Base-by-base conservation (phyloP, 805 yeast species). In the Barnettozyma sp. region DNA sequence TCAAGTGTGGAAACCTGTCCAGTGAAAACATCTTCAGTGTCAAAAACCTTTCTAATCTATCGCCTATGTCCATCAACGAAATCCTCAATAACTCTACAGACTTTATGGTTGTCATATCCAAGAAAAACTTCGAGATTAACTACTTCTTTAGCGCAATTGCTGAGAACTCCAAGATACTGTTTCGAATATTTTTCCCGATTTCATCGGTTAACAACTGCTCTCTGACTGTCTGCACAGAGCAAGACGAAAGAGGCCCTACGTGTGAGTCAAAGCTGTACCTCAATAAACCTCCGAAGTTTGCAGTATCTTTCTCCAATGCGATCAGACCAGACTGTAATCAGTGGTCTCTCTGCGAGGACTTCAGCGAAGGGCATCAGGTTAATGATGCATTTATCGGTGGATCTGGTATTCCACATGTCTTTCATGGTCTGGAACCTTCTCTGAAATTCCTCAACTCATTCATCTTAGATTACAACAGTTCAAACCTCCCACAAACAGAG, bases 271-370 rank as follows among this genome's bases (percentile, higher is more conserved):
- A 73, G 46, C 53, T 73, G 23, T 66, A 61, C 36, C 58, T 76
- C 36, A 60, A 71, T 15, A 72, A 76, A 39, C 72, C 83, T 26
- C 94, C 94, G 5, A 78, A 76, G 49, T 83, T 83, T 58, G 84
- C 88, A 1, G 92, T 83, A 1, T 79, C 78, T 49, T 82, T 82
- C 54, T 62, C 76, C 39, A 70, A 73, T 46, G 73, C 74, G 13
- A 67, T 68, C 34, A 54, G 52, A 2, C 67, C 68, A 42, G 65
- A 70, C 43, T 56, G 68, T 17, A 78, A 78, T 52, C 82, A 76
- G 48, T 80, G 88, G 88, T 77, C 83, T 1, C 77, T 81, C 18
- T 82, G 90, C 57, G 90, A 81, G 39, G 94, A 83, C 58, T 83
- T 83, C 46, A 77, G 85, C 40, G 92, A 82, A 49, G 88, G 84